Percentiles rank a stretch among this genome's conserved stretches.
Conservation (phyloP, 352 stramenopile genomes). For the Phytopythium ostracodes region DNA sequence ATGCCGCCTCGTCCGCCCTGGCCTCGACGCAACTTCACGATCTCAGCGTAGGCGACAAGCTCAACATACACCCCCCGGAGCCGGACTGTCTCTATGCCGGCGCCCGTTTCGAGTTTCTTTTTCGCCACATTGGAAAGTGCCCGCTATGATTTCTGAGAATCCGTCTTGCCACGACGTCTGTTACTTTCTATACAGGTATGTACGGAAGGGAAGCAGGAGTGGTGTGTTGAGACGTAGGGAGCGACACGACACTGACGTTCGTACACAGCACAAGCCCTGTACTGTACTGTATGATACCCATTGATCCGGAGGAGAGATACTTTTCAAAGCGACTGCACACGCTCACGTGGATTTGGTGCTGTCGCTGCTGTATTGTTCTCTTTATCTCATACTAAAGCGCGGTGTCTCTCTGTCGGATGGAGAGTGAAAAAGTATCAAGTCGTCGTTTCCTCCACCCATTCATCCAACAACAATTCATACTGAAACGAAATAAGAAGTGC, state of each 20-base stretch:
- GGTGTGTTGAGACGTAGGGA: too few relatives aligned
- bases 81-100: conserved; percentile 9
- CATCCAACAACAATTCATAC: neutral
- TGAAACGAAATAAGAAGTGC: neutral
- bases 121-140: neutral
- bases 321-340: neutral
- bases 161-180: too few relatives aligned
- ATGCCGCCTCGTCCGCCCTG: neutral
- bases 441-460: neutral
- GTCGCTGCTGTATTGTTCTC: too few relatives aligned
- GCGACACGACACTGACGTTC: too few relatives aligned
- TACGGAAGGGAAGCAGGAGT: too few relatives aligned
- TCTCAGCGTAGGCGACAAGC: neutral
- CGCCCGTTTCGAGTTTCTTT: neutral
- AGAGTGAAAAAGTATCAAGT: neutral
- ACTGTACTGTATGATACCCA: too few relatives aligned
- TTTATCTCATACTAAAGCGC: too few relatives aligned
- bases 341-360: too few relatives aligned
- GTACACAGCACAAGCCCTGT: too few relatives aligned
- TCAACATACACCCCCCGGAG: neutral
- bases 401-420: too few relatives aligned
- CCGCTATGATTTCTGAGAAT: conserved; percentile 6
- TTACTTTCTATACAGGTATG: too few relatives aligned
- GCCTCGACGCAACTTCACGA: neutral
- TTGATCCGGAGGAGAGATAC: neutral